Evolutionary conservation across 2,329 filamentous ascomycete species (phyloP).

Genomic region (Epichloe brachyelytri): DNA sequence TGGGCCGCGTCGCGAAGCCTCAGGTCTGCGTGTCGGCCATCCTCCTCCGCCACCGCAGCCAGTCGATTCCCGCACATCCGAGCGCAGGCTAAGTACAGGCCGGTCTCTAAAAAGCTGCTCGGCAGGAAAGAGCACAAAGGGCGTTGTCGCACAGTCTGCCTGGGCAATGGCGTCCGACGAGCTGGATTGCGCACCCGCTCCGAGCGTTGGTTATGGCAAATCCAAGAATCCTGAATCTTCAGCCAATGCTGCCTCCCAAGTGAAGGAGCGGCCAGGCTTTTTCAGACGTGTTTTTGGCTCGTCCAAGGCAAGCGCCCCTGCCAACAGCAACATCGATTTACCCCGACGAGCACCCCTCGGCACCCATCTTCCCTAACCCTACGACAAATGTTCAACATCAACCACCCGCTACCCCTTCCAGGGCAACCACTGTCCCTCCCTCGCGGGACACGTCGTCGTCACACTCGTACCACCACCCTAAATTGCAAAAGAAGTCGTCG

Average conservation of each 20-base stretch:
- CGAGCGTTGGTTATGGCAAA: constrained; percentile 46
- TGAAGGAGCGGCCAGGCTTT: constrained; percentile 70
- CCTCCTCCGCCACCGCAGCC: constrained; percentile 27
- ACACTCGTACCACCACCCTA: constrained; percentile 34
- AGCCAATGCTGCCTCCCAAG: constrained; percentile 27
- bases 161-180: constrained; percentile 22
- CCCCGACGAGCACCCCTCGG: constrained; percentile 4
- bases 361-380: constrained; percentile 20
- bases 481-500: constrained; percentile 78
- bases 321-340: not conserved
- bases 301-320: constrained; percentile 35
- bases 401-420: constrained; percentile 20
- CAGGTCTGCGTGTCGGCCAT: constrained; percentile 19
- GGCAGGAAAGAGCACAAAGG: constrained; percentile 20
- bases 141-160: constrained; percentile 9
- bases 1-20: constrained; percentile 49
- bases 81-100: constrained; percentile 42
- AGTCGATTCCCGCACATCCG: constrained; percentile 26
- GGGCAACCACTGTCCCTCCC: constrained; percentile 33
- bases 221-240: constrained; percentile 39
- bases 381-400: constrained; percentile 29
- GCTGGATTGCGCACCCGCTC: constrained; percentile 42
- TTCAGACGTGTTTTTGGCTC: constrained; percentile 86
- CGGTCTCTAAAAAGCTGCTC: constrained; percentile 42
- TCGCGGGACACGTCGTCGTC: constrained; percentile 33